Percentiles rank a stretch among this genome's conserved stretches.
Conservation (phyloP, 352 stramenopile genomes). For the Pythium apleroticum region DNA sequence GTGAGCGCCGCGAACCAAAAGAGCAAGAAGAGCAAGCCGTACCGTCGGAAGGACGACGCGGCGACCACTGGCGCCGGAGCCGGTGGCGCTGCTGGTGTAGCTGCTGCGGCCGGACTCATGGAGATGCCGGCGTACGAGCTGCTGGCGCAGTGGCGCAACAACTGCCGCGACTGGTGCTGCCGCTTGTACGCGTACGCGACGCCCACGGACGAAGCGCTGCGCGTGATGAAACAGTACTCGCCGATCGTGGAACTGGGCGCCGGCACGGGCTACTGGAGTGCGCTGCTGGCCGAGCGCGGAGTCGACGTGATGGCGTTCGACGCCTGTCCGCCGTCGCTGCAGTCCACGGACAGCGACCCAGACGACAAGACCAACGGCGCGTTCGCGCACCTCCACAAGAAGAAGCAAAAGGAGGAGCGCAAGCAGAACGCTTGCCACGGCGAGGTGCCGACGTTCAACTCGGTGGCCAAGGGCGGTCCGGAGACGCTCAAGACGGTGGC, state of each 20-base stretch:
- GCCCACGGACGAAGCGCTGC: conserved; percentile 52
- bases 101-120: conserved; percentile 22
- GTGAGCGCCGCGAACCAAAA: conserved; percentile 64
- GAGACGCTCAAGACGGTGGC: conserved; percentile 49
- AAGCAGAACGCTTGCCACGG: conserved; percentile 62
- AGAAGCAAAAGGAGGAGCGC: conserved; percentile 19
- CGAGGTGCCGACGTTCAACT: conserved; percentile 62
- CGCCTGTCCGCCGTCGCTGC: conserved; percentile 43
- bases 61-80: not conserved
- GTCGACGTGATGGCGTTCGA: conserved; percentile 81
- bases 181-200: conserved; percentile 77
- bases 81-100: conserved; percentile 2
- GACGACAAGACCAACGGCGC: conserved; percentile 4
- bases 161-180: conserved; percentile 74
- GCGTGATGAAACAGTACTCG: conserved; percentile 45
- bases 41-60: conserved; percentile 28
- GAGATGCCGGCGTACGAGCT: conserved; percentile 69
- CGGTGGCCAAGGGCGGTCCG: conserved; percentile 51
- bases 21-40: conserved; percentile 34
- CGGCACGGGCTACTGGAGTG: conserved; percentile 89
- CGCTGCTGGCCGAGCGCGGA: conserved; percentile 67
- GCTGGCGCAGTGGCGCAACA: conserved; percentile 73
- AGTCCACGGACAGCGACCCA: not conserved
- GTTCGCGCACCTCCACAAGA: conserved; percentile 25
- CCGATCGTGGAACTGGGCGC: conserved; percentile 90